A percentile compares a stretch with the other conserved stretches of the same genome.
Evolutionary conservation across 2,329 filamentous ascomycete species (phyloP).

Genomic region (Aspergillus terreus): DNA sequence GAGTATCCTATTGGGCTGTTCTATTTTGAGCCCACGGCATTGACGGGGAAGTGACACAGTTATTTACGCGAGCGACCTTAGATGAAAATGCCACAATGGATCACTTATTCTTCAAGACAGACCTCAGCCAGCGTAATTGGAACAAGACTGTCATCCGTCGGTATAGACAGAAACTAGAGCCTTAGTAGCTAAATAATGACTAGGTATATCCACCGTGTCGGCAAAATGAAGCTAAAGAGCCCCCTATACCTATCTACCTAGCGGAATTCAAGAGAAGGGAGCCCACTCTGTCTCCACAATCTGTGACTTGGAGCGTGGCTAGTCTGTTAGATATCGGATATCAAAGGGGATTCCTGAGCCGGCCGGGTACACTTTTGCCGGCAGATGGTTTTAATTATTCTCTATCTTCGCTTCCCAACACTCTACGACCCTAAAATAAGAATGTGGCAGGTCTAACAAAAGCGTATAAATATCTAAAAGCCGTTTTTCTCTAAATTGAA

Average conservation of each 20-base stretch:
- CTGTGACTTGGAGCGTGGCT: not conserved
- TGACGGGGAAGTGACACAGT: not conserved
- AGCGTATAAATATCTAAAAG: too few relatives aligned
- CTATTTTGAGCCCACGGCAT: not conserved
- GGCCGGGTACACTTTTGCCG: too few relatives aligned
- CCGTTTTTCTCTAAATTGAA: too few relatives aligned
- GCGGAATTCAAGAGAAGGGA: not conserved
- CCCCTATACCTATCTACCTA: too few relatives aligned
- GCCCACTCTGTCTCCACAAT: not conserved
- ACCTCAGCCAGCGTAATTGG: not conserved
- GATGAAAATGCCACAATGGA: not conserved
- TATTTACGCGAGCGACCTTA: not conserved
- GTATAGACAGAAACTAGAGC: not conserved
- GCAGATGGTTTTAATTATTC: too few relatives aligned
- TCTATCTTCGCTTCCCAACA: too few relatives aligned
- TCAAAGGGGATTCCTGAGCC: too few relatives aligned
- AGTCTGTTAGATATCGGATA: too few relatives aligned
- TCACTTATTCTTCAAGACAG: not conserved
- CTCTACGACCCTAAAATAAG: too few relatives aligned
- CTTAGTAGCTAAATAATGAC: not conserved
- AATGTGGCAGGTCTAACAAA: too few relatives aligned
- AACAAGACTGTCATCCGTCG: not conserved
- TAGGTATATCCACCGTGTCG: not conserved
- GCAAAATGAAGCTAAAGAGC: not conserved
- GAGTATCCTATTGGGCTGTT: not conserved